Base-by-base conservation (phyloP, 345 rosid species). In the Barbarea vulgaris region DNA sequence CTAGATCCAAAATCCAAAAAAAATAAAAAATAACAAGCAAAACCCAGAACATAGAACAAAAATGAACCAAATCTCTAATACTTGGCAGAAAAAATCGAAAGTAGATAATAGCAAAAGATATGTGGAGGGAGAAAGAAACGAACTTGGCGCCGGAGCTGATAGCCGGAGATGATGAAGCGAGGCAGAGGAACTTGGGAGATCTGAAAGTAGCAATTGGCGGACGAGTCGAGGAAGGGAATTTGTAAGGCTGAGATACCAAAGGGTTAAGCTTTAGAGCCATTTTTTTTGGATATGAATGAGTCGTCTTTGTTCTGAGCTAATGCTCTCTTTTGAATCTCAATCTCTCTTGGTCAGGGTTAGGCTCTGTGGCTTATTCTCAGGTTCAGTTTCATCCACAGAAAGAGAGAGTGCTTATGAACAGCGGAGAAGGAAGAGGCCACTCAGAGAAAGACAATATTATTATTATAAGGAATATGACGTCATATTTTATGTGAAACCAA, bases 211-310 rank as follows among this genome's bases (percentile, higher is more conserved):
- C 82, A 6, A 69, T 64, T 60, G 88, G 82, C 39, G 97, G 92
- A 46, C 82, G 85, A 58, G 87, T 68, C 68, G 87, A 88, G 75
- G 89, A 80, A 48, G 88, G 64, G 46, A 86, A 56, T 73, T 82
- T 85, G 75, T 73, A 86, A 11, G 93, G 75, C 52, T 87, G 93
- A 50, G 62, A 79, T 70, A 72, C 36, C 74, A 85, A 81, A 51
- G 92, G 82, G 61, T 84, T 87, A 58, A 91, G 81, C 85, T 84
- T 91, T 70, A 91, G 81, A 64, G 98, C 91, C 97, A 91, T 85
- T 64, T n/a, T 31, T 18, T 11, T 31, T 18, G 18, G 33, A 70
- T 4, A 50, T 58, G 37, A 62, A 63, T 42, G 15, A 9, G 4
- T 22, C 50, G 13, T 22, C 5, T 36, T 63, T 52, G 7, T 2